Evolutionary conservation across 306 rosid species (phyloP), one percentile per base, ranked within the genome.

Genomic region (Medicago lupulina): DNA sequence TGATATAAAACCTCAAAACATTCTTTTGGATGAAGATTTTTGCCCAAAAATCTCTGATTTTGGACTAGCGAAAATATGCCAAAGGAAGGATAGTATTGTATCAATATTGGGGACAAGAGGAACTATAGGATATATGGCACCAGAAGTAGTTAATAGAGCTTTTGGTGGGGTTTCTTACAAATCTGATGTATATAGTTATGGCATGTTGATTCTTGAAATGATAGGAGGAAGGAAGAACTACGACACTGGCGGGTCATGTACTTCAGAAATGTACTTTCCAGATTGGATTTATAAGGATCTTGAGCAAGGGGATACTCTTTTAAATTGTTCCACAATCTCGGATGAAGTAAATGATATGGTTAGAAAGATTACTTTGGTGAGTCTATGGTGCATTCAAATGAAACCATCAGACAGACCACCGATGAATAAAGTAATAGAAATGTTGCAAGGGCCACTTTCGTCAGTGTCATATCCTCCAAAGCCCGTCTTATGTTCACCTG

Each of bases 311-410:
- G 31, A 73, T 17, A 18, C 2, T 34, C 17, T 6, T 1, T 0
- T 39, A 8, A 34, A 47, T 61, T 5, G 31, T 11, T 4, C 12
- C 21, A 21, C 8, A 9, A 38, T 14, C 6, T 38, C 44, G 1
- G 51, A 23, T 1, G 90, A 79, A 25, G 88, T 79, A 41, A 64
- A 79, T 23, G 85, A 82, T n/a, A 40, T 23, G 16, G 7, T 25
- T 8, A 81, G 70, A n/a, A 84, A 79, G 79, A 79, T 84, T 79
- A 61, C 55, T 13, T 9, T 83, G 58, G 10, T 75, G 14, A 78
- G 85, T 70, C 54, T 86, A 1, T 83, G 87, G 83, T 83, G 89
- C 50, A 77, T 86, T 71, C 87, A 80, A 34, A 78, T 67, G 2
- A 80, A 46, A 9, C 82, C 84, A 19, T 67, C 61, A 13, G 40